Evolutionary conservation across 1,284 basidiomycete species (phyloP).

Genomic region (Stereum hirsutum): DNA sequence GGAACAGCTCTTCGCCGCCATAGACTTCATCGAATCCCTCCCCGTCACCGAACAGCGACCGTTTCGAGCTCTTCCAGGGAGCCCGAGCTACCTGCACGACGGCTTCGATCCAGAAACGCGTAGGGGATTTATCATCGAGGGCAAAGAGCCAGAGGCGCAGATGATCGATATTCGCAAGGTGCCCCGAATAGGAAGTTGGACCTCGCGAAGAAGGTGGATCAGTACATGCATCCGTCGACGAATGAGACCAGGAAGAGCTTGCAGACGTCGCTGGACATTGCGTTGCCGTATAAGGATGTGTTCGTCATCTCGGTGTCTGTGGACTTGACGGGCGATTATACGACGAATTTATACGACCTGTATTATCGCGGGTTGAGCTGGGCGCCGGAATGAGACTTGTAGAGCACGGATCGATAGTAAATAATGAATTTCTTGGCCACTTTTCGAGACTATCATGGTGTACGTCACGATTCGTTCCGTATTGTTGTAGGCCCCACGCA

Average conservation of each 20-base stretch:
- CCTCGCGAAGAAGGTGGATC: slow-evolving; percentile 8
- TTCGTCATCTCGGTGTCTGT: slow-evolving; percentile 11
- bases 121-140: too few relatives aligned
- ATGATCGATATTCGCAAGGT: slow-evolving; percentile 8
- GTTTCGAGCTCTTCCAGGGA: slow-evolving; percentile 11
- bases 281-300: slow-evolving; percentile 4
- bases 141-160: slow-evolving; percentile 1
- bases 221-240: slow-evolving; percentile 10
- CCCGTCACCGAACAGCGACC: slow-evolving; percentile 1
- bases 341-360: slow-evolving; percentile 12
- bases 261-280: slow-evolving; percentile 8
- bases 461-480: too few relatives aligned
- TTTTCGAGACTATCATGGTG: too few relatives aligned
- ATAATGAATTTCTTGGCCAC: too few relatives aligned
- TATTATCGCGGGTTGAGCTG: slow-evolving; percentile 9
- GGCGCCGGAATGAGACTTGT: too few relatives aligned
- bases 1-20: slow-evolving; percentile 10
- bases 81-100: slow-evolving; percentile 5
- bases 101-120: too few relatives aligned
- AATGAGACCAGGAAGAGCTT: slow-evolving; percentile 9
- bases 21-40: slow-evolving; percentile 8
- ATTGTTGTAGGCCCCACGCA: too few relatives aligned
- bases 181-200: background rate
- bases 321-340: slow-evolving; percentile 8
- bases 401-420: too few relatives aligned